Conservation (phyloP, 1,284 basidiomycete genomes). For the Microbotryomycetes sp. region DNA sequence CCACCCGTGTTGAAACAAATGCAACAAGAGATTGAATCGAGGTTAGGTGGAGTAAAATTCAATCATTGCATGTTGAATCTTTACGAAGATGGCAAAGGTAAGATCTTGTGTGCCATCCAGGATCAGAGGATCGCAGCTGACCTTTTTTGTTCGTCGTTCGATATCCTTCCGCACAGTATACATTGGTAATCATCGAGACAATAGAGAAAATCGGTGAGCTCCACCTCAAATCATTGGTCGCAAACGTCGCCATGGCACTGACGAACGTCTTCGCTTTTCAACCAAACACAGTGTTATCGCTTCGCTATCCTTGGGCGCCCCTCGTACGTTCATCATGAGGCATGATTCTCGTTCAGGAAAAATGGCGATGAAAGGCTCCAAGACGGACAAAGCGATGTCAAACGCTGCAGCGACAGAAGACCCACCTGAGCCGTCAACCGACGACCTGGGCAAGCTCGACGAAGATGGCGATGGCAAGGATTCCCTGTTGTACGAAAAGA, state of each 20-base stretch:
- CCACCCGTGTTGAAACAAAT: conserved; percentile 45
- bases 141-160: no score
- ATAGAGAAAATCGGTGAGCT: conserved; percentile 38
- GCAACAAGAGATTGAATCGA: conserved; percentile 42
- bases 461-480: background rate
- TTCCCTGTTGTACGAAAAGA: conserved; percentile 20
- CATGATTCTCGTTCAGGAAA: conserved; percentile 40
- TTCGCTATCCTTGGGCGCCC: conserved; percentile 49
- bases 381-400: background rate
- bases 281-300: conserved; percentile 48
- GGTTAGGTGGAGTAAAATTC: conserved; percentile 47
- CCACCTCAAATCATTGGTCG: conserved; percentile 34
- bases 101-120: background rate
- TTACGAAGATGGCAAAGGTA: conserved; percentile 49
- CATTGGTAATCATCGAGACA: conserved; percentile 45
- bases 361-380: conserved; percentile 19
- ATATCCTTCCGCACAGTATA: conserved; percentile 24
- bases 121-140: background rate
- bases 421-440: background rate
- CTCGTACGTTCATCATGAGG: conserved; percentile 49
- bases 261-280: conserved; percentile 1
- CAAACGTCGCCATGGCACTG: conserved; percentile 34
- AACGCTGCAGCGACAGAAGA: background rate
- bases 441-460: no score
- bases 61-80: conserved; percentile 52